phyloP scores from a whole-genome alignment of 2,329 filamentous ascomycete genomes.

The Venturia aucupariae region DNA sequence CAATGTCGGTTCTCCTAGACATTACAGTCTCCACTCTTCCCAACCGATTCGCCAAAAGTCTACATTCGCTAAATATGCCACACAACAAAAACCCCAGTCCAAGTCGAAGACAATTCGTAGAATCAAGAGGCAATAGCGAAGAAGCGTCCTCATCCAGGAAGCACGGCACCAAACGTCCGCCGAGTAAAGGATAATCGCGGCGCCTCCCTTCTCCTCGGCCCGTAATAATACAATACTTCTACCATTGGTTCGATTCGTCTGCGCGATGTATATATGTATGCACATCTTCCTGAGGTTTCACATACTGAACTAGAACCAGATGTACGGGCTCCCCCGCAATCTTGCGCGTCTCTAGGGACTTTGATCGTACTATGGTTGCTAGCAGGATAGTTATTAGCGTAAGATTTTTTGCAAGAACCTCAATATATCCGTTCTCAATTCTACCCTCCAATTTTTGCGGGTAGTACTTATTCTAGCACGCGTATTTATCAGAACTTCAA shows the following conservation, averaged over 20 bases:
- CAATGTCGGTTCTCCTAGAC: not conserved
- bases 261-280: not conserved
- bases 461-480: too few species aligned
- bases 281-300: not conserved
- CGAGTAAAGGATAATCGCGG: too few species aligned
- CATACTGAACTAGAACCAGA: not conserved
- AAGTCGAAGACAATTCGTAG: not conserved
- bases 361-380: too few species aligned
- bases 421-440: too few species aligned
- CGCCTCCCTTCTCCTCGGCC: not conserved
- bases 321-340: not conserved
- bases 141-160: not conserved
- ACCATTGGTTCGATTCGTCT: not conserved
- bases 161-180: not conserved
- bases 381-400: too few species aligned
- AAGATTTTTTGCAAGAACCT: too few species aligned
- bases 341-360: too few species aligned
- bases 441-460: too few species aligned
- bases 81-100: not conserved
- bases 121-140: not conserved
- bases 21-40: not conserved
- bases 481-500: too few species aligned
- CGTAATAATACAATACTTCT: not conserved
- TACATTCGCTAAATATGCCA: not conserved
- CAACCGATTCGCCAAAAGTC: not conserved